phyloP scores from a whole-genome alignment of 495 filamentous ascomycete genomes.

The Chaetomium fimeti region DNA sequence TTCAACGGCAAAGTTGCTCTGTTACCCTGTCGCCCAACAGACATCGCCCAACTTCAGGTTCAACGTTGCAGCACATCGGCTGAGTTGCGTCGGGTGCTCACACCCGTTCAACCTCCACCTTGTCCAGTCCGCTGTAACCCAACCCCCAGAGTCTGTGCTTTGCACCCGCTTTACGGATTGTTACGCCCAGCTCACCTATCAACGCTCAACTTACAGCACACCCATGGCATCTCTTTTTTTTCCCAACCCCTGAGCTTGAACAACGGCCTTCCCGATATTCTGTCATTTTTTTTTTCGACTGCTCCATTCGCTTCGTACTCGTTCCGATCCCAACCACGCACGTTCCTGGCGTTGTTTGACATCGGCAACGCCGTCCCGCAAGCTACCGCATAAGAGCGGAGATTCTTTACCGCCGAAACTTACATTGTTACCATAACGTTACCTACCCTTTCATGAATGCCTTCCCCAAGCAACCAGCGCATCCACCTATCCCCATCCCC shows the following conservation, averaged over 20 bases:
- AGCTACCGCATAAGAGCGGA: slow-evolving; percentile 3
- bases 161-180: slow-evolving; percentile 16
- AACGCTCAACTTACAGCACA: slow-evolving; percentile 17
- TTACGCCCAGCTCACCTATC: slow-evolving; percentile 20
- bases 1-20: not conserved
- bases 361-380: slow-evolving; percentile 3
- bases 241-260: slow-evolving; percentile 27
- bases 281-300: slow-evolving; percentile 9
- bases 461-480: slow-evolving; percentile 14
- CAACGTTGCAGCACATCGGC: not conserved
- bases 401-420: slow-evolving; percentile 18
- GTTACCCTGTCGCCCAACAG: not conserved
- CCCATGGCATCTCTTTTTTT: slow-evolving; percentile 21
- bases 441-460: slow-evolving; percentile 22
- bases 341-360: not conserved
- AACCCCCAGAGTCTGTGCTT: slow-evolving; percentile 22
- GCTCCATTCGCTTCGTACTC: slow-evolving; percentile 14
- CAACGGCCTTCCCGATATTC: slow-evolving; percentile 19
- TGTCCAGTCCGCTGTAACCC: slow-evolving; percentile 7
- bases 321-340: slow-evolving; percentile 6
- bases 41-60: slow-evolving; percentile 1
- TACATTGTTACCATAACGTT: slow-evolving; percentile 17
- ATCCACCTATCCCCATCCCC: slow-evolving; percentile 11
- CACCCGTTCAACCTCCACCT: not conserved
- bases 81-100: not conserved